Percentiles rank a stretch among this genome's conserved stretches.
These are phyloP conservation scores for Aspergillus niger DNA, from an alignment of 2,329 filamentous ascomycete species.

Conservation along the genomic window DNA sequence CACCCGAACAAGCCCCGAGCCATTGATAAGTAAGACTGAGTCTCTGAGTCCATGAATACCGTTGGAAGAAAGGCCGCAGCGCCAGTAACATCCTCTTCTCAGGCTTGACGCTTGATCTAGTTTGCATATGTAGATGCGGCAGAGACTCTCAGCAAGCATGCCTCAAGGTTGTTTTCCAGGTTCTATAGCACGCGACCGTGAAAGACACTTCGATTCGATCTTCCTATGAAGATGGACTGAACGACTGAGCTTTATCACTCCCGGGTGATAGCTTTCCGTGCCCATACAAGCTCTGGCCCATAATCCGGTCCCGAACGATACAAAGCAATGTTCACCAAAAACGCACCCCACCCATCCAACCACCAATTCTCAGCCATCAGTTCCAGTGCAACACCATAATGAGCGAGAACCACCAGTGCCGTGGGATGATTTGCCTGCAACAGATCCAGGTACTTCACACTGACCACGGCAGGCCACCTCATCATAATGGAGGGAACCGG, in stretches of 20 bases:
- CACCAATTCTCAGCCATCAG: constrained; percentile 12
- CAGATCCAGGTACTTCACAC: neutral
- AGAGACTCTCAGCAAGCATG: no score
- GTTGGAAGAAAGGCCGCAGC: no score
- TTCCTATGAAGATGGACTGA: neutral
- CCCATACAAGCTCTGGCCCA: neutral
- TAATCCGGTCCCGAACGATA: neutral
- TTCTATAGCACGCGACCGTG: neutral
- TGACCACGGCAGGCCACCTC: constrained; percentile 12
- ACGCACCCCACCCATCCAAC: constrained; percentile 15
- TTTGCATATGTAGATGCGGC: no score
- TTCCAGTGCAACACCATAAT: constrained; percentile 9
- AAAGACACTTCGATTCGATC: neutral
- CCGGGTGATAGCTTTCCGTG: neutral
- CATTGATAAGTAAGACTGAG: no score
- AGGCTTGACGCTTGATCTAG: no score
- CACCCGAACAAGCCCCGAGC: no score
- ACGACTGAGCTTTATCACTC: no score
- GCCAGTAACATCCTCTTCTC: no score
- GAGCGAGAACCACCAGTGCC: constrained; percentile 1
- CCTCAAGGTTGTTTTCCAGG: no score
- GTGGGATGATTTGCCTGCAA: constrained; percentile 1
- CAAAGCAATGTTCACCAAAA: constrained; percentile 1
- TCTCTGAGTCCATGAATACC: no score
- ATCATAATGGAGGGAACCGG: constrained; percentile 1